Conservation (phyloP, 257 asterid species). For the Solanum clarkiae region DNA sequence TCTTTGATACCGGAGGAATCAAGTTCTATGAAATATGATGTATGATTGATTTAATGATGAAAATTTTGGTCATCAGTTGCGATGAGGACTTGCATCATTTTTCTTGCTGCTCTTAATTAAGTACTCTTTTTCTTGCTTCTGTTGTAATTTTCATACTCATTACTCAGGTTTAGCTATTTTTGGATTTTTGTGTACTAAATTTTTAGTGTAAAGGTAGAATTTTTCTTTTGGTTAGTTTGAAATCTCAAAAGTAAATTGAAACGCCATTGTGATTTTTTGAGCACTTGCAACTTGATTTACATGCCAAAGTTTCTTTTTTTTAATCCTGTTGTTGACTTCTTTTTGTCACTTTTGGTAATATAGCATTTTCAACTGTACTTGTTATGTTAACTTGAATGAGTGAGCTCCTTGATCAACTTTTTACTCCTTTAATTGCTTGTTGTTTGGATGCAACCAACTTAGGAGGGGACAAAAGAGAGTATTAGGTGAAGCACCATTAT, state of each 20-base stretch:
- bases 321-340: neutral
- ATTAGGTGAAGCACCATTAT: too few species aligned
- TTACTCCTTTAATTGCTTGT: too few species aligned
- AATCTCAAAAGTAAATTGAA: neutral
- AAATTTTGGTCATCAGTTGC: slow-evolving; percentile 43
- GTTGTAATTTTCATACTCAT: slow-evolving; percentile 68
- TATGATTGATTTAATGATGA: slow-evolving; percentile 62
- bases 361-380: neutral
- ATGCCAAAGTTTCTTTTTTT: neutral
- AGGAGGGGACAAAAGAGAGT: too few species aligned
- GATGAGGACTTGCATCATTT: neutral
- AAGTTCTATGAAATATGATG: slow-evolving; percentile 9
- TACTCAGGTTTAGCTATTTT: slow-evolving; percentile 38
- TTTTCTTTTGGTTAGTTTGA: neutral
- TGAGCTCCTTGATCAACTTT: too few species aligned
- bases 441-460: too few species aligned
- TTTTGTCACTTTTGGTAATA: neutral
- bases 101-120: slow-evolving; percentile 56
- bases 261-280: neutral
- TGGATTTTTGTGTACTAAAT: neutral
- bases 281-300: neutral
- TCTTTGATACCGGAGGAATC: slow-evolving; percentile 24
- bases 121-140: slow-evolving; percentile 72
- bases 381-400: neutral
- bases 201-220: neutral